Base-by-base conservation (phyloP, 805 yeast genomes). In the Trichomonascus vanleenenianus region DNA sequence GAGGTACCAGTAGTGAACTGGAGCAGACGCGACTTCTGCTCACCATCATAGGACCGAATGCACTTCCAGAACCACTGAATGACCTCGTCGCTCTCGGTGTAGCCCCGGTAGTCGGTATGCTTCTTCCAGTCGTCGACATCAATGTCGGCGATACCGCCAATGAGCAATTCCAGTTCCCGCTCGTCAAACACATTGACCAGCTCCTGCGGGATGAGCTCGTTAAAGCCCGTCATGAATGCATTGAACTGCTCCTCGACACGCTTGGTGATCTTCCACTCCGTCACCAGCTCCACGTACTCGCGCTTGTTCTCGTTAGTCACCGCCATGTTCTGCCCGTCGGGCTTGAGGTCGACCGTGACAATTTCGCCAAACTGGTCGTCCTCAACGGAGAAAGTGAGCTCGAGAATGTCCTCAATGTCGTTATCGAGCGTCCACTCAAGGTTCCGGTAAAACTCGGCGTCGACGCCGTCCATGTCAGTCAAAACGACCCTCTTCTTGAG, bases 1-100 rank as follows among this genome's bases (percentile, higher is more conserved):
- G 97, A 88, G 3, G 99, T 93, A 75, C 99, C 99, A 1, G 99
- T 93, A 16, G 98, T 91, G 64, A 93, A 93, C 67, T 93, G 99
- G 56, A 93, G 72, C 63, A 93, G 72, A 66, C 98, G 79, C 2
- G 97, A 96, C 65, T 88, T 84, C 65, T 91, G 97, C 65, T 93
- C 98, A 46, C 88, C 78, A 63, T 93, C 97, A 97, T 97, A 89
- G 62, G 82, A 85, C 43, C 81, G 73, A 56, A 93, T 81, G 68
- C 94, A 84, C 66, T 79, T 81, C 98, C 98, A 93, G 78, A 93
- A 93, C 98, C 98, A 93, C 71, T 91, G 95, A 56, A 93, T 81
- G 42, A 88, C 96, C 68, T 88, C 95, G 67, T 93, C 98, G 53
- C 79, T 79, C 68, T 93, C 97, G 63, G 88, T 91, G 67, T 91